Conservation (phyloP, 2,329 filamentous ascomycete species). For the Colletotrichum scovillei region DNA sequence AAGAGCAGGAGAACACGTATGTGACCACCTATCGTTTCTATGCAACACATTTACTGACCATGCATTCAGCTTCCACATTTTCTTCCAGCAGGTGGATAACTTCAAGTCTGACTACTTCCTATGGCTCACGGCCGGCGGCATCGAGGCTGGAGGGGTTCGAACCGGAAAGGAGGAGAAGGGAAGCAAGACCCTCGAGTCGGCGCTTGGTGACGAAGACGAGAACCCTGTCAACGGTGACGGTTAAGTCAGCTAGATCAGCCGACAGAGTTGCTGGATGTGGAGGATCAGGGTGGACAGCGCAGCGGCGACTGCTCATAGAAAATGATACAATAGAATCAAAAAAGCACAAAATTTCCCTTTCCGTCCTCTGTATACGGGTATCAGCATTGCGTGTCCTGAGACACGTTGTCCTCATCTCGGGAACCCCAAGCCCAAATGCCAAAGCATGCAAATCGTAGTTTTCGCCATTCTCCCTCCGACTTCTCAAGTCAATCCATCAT, state of each 20-base stretch:
- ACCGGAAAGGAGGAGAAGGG: conserved; percentile 54
- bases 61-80: conserved; percentile 74
- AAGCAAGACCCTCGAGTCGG: conserved; percentile 46
- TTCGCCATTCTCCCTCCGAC: too few species aligned
- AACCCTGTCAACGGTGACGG: conserved; percentile 60
- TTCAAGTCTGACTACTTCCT: conserved; percentile 79
- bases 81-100: conserved; percentile 84
- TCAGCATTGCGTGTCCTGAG: not conserved
- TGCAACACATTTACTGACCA: conserved; percentile 30
- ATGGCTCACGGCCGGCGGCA: conserved; percentile 77
- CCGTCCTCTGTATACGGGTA: conserved; percentile 22
- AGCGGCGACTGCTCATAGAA: not conserved
- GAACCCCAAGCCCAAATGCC: conserved; percentile 16
- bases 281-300: not conserved
- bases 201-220: conserved; percentile 56
- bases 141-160: conserved; percentile 67
- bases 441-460: not conserved
- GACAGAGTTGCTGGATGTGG: not conserved
- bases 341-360: conserved; percentile 13
- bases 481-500: too few species aligned
- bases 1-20: conserved; percentile 88
- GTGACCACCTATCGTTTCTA: conserved; percentile 47
- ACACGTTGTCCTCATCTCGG: not conserved
- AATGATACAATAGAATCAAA: not conserved
- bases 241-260: conserved; percentile 30